Conservation (phyloP, 768 basidiomycete species). For the Pisolithus marmoratus region DNA sequence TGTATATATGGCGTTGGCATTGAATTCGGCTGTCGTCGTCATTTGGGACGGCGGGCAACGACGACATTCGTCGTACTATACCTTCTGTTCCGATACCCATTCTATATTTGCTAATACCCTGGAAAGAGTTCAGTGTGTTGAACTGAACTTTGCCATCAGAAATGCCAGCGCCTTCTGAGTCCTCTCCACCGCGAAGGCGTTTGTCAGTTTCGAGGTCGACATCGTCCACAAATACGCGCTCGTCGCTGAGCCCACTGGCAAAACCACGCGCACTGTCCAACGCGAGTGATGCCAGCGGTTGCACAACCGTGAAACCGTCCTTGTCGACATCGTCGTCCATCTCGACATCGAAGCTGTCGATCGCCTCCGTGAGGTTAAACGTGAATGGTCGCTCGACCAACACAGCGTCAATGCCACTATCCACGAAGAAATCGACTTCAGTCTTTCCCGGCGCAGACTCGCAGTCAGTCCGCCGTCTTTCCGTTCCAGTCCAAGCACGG, state of each 20-base stretch:
- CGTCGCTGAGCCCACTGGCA: conserved; percentile 34
- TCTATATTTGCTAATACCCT: not conserved
- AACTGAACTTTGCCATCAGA: not conserved
- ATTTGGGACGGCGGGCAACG: conserved; percentile 13
- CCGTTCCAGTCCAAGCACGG: conserved; percentile 32
- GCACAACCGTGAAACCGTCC: conserved; percentile 41
- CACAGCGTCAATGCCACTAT: conserved; percentile 42
- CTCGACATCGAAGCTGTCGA: conserved; percentile 18
- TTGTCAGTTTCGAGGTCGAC: conserved; percentile 37
- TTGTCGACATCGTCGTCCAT: conserved; percentile 21
- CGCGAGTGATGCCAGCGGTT: conserved; percentile 43
- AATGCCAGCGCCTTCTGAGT: conserved; percentile 43
- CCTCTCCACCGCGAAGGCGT: conserved; percentile 39
- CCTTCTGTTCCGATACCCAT: conserved; percentile 16
- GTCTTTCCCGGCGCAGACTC: conserved; percentile 33
- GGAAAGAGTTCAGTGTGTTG: not conserved
- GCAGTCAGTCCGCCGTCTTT: conserved; percentile 31
- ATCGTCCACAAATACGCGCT: conserved; percentile 24
- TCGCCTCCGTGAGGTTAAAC: conserved; percentile 16
- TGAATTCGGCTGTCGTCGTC: too few species aligned
- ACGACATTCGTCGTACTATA: not conserved
- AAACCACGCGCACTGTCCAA: conserved; percentile 53
- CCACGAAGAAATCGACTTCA: conserved; percentile 32
- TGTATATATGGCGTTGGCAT: conserved; percentile 3
- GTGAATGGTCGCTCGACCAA: conserved; percentile 39